A percentile compares a stretch with the other conserved stretches of the same genome.
phyloP scores from a whole-genome alignment of 805 yeast genomes.

The Yarrowia sp. region DNA sequence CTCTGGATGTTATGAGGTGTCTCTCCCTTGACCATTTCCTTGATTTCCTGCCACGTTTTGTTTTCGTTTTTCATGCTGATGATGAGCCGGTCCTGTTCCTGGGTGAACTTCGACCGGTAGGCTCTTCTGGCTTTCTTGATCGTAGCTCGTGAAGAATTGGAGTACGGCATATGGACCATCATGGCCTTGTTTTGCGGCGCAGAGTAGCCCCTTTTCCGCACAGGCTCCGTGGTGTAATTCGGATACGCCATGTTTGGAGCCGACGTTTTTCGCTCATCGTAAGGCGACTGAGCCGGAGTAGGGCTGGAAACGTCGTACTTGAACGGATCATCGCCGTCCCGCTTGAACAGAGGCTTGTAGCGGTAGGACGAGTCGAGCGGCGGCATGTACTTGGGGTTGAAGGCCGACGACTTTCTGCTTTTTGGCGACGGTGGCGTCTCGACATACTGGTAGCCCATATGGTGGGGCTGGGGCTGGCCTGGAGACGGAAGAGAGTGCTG shows the following conservation, averaged over 20 bases:
- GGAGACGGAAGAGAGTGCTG: conserved; percentile 26
- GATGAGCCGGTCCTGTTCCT: conserved; percentile 65
- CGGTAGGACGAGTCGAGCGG: conserved; percentile 10
- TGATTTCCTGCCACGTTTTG: conserved; percentile 69
- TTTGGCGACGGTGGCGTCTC: conserved; percentile 18
- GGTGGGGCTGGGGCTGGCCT: background rate
- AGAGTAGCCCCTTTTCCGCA: conserved; percentile 3
- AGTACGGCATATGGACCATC: background rate
- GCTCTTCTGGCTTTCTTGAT: conserved; percentile 21
- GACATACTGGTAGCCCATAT: conserved; percentile 3
- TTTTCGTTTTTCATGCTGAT: conserved; percentile 59
- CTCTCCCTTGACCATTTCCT: conserved; percentile 58
- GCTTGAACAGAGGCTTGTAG: conserved; percentile 24
- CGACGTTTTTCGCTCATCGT: background rate
- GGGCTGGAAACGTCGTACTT: conserved; percentile 9
- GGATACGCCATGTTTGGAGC: background rate
- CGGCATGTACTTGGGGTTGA: conserved; percentile 24
- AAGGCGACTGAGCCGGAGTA: conserved; percentile 9
- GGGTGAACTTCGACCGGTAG: conserved; percentile 44
- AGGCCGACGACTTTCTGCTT: background rate
- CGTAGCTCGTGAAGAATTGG: conserved; percentile 14
- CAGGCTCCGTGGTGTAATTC: conserved; percentile 13
- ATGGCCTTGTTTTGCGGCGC: conserved; percentile 1
- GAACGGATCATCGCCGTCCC: background rate
- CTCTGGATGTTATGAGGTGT: conserved; percentile 67